Base-by-base conservation (phyloP, 345 rosid species). In the Bretschneidera sinensis region DNA sequence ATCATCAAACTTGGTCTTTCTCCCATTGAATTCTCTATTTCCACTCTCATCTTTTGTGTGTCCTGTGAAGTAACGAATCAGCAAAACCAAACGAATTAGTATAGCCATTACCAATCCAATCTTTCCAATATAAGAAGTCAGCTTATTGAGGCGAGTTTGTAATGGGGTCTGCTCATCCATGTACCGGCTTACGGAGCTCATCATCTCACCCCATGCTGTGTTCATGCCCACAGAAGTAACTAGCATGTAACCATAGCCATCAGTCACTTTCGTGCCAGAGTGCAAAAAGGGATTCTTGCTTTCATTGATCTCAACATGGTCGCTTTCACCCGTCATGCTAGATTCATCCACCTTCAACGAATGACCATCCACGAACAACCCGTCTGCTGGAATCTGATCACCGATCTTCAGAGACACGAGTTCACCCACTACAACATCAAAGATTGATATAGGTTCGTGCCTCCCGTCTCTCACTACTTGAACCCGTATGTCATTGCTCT, bases 211-310 rank as follows among this genome's bases (percentile, higher is more conserved):
- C 80, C 82, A 82, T 17, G 55, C 70, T 0, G 84, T 82, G 21
- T 67, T 74, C 71, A 77, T 73, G 48, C 87, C 87, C 54, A 83
- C 83, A 5, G 79, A 70, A 19, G 79, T 74, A 11, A 75, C 83
- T 52, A 76, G 48, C 78, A 79, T 78, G 21, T 23, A 25, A 34
- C 81, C 83, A 51, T 64, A 70, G 10, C 86, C 86, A 15, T 76
- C 67, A 0, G 65, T 60, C 33, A 81, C 83, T 59, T 74, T 81
- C 4, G 78, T 70, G 16, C 85, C 83, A 0, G 81, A 70, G 13
- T 78, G 56, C 56, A 81, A 1, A 55, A 76, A 82, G 20, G 81
- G 81, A 49, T 71, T 71, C 4, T 11, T 16, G 48, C 21, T 54
- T 22, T 31, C 59, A 24, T 65, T 52, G 22, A 76, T 61, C 39